phyloP scores from a whole-genome alignment of 768 basidiomycete species.

The Lactifluus rugatus region DNA sequence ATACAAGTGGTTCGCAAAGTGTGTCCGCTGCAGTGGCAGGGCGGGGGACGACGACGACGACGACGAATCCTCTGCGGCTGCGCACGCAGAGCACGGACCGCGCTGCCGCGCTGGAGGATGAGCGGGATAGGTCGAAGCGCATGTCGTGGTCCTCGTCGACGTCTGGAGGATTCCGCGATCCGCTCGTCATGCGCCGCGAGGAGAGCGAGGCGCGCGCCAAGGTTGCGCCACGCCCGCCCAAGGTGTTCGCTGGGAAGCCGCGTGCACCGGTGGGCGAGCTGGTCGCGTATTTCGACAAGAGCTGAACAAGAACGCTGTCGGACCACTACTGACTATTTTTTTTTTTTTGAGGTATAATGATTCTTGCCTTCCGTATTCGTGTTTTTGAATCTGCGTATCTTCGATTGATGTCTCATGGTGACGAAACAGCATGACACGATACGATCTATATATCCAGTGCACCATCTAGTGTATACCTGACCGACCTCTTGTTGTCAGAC shows the following conservation, averaged over 20 bases:
- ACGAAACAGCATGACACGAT: background rate
- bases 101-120: constrained; percentile 11
- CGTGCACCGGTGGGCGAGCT: constrained; percentile 71
- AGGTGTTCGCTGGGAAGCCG: constrained; percentile 33
- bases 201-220: constrained; percentile 35
- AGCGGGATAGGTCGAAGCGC: background rate
- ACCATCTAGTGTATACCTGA: background rate
- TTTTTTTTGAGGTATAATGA: background rate
- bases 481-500: background rate
- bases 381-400: background rate
- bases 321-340: no score
- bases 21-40: background rate
- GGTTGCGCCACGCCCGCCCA: constrained; percentile 36
- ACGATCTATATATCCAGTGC: background rate
- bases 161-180: constrained; percentile 52
- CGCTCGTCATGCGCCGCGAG: constrained; percentile 59
- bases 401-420: background rate
- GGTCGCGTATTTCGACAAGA: constrained; percentile 70
- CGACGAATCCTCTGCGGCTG: constrained; percentile 21
- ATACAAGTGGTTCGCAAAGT: background rate
- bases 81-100: constrained; percentile 10
- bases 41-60: constrained; percentile 1
- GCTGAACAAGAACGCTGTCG: background rate
- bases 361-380: background rate
- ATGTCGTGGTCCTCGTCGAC: constrained; percentile 31